Conservation (phyloP, 768 basidiomycete species). For the Tylopilus felleus region DNA sequence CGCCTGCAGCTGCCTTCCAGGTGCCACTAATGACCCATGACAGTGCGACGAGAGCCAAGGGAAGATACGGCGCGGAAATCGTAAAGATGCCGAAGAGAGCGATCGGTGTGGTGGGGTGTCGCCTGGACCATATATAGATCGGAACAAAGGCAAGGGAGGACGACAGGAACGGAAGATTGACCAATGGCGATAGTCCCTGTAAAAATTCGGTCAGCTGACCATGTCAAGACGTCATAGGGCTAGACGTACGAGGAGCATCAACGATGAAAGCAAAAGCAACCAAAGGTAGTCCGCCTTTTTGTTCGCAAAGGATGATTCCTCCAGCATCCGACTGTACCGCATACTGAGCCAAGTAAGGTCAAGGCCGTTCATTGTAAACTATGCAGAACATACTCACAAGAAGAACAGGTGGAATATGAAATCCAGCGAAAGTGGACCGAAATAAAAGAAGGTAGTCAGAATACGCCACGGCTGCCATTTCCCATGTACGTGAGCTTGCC, state of each 20-base stretch:
- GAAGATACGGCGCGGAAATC: slow-evolving; percentile 94
- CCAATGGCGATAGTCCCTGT: slow-evolving; percentile 80
- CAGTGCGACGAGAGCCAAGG: slow-evolving; percentile 84
- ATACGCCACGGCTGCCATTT: slow-evolving; percentile 74
- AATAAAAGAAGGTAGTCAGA: slow-evolving; percentile 92
- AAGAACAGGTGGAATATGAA: slow-evolving; percentile 98
- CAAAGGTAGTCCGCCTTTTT: slow-evolving; percentile 93
- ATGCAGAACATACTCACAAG: slow-evolving; percentile 61
- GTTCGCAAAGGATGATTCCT: slow-evolving; percentile 94
- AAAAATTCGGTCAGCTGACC: not conserved
- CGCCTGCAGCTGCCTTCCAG: slow-evolving; percentile 79
- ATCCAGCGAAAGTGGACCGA: slow-evolving; percentile 89
- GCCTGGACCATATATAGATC: slow-evolving; percentile 95
- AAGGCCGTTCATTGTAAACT: not conserved
- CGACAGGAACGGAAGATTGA: slow-evolving; percentile 92
- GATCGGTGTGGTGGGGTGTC: slow-evolving; percentile 93
- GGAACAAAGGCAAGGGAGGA: slow-evolving; percentile 91
- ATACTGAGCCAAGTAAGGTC: slow-evolving; percentile 52
- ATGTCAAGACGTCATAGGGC: not conserved
- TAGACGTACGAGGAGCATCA: slow-evolving; percentile 75
- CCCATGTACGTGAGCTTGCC: slow-evolving; percentile 12
- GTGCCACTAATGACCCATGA: slow-evolving; percentile 81
- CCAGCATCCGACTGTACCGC: slow-evolving; percentile 95
- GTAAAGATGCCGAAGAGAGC: slow-evolving; percentile 94
- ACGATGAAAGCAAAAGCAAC: slow-evolving; percentile 80